phyloP scores from a whole-genome alignment of 192 early-diverging fungal genomes.

The Dimargaris cristalligena region DNA sequence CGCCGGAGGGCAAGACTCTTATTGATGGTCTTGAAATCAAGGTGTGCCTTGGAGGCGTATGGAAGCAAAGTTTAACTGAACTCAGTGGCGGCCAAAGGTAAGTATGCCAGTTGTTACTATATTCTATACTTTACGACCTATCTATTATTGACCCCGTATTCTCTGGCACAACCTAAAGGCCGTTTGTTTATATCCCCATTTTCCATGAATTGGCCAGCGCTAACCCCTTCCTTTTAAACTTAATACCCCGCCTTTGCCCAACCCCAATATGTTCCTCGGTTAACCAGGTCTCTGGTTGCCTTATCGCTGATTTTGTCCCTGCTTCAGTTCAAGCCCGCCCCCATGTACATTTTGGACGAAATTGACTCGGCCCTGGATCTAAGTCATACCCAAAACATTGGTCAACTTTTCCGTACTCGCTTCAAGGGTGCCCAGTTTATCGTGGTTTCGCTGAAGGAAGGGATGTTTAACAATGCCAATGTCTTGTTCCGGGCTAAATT shows the following conservation, averaged over 20 bases:
- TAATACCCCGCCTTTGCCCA: too few species aligned
- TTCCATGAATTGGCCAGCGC: too few species aligned
- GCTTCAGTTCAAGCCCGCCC: slow-evolving; percentile 96
- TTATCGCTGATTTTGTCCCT: slow-evolving; percentile 90
- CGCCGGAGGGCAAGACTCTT: slow-evolving; percentile 63
- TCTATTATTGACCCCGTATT: too few species aligned
- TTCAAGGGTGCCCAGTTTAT: slow-evolving; percentile 98
- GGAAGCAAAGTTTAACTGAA: slow-evolving; percentile 93
- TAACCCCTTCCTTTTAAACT: too few species aligned
- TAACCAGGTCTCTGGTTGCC: slow-evolving; percentile 83
- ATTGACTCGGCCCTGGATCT: slow-evolving; percentile 96
- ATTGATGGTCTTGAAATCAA: slow-evolving; percentile 81
- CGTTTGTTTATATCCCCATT: too few species aligned
- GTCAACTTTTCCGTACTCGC: slow-evolving; percentile 72
- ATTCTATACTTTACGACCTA: slow-evolving; percentile 9
- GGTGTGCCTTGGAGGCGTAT: slow-evolving; percentile 87
- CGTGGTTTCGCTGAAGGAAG: slow-evolving; percentile 95
- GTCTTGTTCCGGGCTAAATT: slow-evolving; percentile 88
- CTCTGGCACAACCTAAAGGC: too few species aligned
- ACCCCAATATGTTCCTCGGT: too few species aligned
- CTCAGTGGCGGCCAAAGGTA: slow-evolving; percentile 91
- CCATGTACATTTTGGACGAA: slow-evolving; percentile 99
- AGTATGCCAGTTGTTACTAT: neutral
- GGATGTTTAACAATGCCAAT: slow-evolving; percentile 99
- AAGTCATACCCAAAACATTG: slow-evolving; percentile 98